Percentiles rank a stretch among this genome's conserved stretches.
Evolutionary conservation across 2,329 filamentous ascomycete species (phyloP).

Genomic region (Colletotrichum camelliae): DNA sequence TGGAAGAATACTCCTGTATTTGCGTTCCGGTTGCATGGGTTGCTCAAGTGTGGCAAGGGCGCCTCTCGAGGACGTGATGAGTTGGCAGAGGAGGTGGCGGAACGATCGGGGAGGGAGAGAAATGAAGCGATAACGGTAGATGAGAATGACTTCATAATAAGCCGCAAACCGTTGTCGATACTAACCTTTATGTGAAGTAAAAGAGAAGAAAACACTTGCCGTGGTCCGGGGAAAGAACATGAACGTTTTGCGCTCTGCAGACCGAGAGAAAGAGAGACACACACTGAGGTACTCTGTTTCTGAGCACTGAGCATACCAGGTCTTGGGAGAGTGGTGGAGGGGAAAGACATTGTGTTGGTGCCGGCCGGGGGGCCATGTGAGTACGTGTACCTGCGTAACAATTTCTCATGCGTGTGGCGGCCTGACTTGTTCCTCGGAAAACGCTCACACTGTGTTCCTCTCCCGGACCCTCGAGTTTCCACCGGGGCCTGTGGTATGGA

Average conservation of each 20-base stretch:
- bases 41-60: not conserved
- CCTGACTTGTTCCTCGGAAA: not conserved
- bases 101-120: not conserved
- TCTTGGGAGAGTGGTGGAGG: not conserved
- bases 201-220: not conserved
- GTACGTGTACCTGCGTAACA: conserved; percentile 7
- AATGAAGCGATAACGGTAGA: not conserved
- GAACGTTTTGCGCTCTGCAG: not conserved
- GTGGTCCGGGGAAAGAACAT: not conserved
- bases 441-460: conserved; percentile 11
- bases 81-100: not conserved
- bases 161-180: not conserved
- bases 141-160: not conserved
- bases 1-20: conserved; percentile 13
- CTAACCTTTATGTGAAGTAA: not conserved
- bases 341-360: not conserved
- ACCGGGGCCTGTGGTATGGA: not conserved
- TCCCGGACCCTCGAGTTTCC: not conserved
- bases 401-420: not conserved
- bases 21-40: conserved; percentile 16
- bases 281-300: not conserved
- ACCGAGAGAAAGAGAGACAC: not conserved
- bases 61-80: not conserved
- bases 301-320: not conserved
- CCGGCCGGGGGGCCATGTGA: not conserved